These are phyloP conservation scores for Podospora pseudoanserina DNA, from an alignment of 495 filamentous ascomycete genomes.

Conservation along the genomic window DNA sequence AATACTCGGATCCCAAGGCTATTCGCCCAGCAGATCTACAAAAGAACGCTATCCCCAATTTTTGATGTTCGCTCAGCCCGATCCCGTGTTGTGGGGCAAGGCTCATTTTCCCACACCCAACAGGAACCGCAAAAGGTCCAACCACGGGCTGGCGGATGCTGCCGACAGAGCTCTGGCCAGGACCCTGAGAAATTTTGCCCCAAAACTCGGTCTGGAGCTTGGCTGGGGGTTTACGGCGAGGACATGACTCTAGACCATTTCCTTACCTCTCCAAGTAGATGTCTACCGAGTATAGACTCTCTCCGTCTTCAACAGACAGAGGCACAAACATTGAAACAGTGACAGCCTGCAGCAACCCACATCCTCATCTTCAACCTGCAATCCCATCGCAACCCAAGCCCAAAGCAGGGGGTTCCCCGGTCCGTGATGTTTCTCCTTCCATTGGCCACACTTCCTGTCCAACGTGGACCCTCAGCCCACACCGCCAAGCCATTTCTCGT, in stretches of 20 bases:
- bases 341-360: not conserved
- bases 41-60: not conserved
- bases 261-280: too few species aligned
- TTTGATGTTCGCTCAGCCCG: not conserved
- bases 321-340: not conserved
- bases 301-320: not conserved
- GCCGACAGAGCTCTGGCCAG: not conserved
- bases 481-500: slow-evolving; percentile 5
- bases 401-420: not conserved
- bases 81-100: not conserved
- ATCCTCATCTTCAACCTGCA: not conserved
- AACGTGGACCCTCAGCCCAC: not conserved
- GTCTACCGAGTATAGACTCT: not conserved
- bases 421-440: not conserved
- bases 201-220: not conserved
- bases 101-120: not conserved
- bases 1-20: not conserved
- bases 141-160: not conserved
- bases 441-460: not conserved
- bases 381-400: slow-evolving; percentile 4
- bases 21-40: not conserved
- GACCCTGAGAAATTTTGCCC: not conserved
- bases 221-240: not conserved
- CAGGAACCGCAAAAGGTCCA: not conserved
- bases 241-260: not conserved